Evolutionary conservation across 176 grass and related monocot species (phyloP).

Genomic region (Carex littledalei): DNA sequence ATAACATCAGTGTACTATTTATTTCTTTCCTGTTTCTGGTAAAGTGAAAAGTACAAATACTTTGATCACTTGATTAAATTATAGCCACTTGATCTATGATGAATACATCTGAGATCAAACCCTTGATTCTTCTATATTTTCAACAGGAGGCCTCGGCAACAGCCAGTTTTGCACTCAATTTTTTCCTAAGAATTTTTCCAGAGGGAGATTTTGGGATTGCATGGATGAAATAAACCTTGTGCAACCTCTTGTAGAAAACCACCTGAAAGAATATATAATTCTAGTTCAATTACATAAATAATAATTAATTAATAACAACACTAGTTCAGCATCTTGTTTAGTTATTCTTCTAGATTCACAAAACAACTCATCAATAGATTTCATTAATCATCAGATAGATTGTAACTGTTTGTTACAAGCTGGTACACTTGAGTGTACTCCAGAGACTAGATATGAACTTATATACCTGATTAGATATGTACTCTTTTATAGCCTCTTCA

Average conservation of each 20-base stretch:
- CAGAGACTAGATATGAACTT: not conserved
- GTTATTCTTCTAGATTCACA: not conserved
- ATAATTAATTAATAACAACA: not conserved
- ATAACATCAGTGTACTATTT: no score
- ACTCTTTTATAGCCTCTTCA: conserved; percentile 77
- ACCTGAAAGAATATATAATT: conserved; percentile 36
- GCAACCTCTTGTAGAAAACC: conserved; percentile 87
- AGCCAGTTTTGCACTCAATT: conserved; percentile 56
- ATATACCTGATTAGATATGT: conserved; percentile 67
- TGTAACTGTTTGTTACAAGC: not conserved
- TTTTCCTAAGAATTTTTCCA: conserved; percentile 88
- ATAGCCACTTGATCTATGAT: no score
- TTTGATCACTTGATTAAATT: no score
- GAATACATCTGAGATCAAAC: no score
- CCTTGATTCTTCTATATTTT: no score
- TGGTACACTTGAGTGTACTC: not conserved
- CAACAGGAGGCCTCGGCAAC: not conserved
- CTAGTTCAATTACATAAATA: not conserved
- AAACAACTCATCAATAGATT: not conserved
- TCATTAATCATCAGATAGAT: not conserved
- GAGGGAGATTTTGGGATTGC: conserved; percentile 77
- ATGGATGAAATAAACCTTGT: conserved; percentile 75
- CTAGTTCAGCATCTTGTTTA: not conserved
- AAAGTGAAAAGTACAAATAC: no score
- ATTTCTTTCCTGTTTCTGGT: no score